Base-by-base conservation (phyloP, 2,329 filamentous ascomycete genomes). In the Boeremia lycopersici region DNA sequence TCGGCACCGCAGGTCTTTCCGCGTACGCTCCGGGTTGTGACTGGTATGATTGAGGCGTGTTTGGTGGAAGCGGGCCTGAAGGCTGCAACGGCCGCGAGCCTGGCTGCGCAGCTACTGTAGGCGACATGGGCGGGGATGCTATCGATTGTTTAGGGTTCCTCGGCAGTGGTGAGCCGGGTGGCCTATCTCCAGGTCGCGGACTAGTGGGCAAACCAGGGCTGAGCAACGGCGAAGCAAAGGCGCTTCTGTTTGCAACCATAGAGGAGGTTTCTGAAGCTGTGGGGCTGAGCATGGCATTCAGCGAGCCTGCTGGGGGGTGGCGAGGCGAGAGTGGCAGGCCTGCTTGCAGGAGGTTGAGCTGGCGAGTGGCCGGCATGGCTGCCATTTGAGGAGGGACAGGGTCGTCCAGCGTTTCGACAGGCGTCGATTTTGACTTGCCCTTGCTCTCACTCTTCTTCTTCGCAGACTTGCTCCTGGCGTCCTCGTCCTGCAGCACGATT, bases 21-120 rank as follows among this genome's bases (percentile, higher is more conserved):
- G 73, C 67, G 49, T 78, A 70, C 38, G 73, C 68, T 46, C 75
- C 71, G 58, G 74, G 76, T 51, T 81, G 77, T n/a, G 82, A 82
- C 28, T 82, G 80, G n/a, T 85, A 84, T 15, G 85, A 82, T 48
- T 87, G 80, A 10, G 88, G 84, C 0, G 89, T 88, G 54, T 87
- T 87, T 19, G 87, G 86, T 15, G 89, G 88, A 30, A 92, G 76
- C 3, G 89, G 89, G 40, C 90, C 88, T 2, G 89, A 84, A 62
- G 90, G 86, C 63, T 89, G 86, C 29, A 89, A 87, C 42, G 88
- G 84, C 63, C 90, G 86, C 6, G 91, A 89, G 6, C 89, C 90
- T 28, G 90, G 78, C 38, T 63, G 66, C 40, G 87, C 86, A 43
- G 84, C 73, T 4, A 76, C 79, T 19, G 74, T 74, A 11, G 89